phyloP scores from a whole-genome alignment of 306 rosid genomes.

The Styphnolobium japonicum region DNA sequence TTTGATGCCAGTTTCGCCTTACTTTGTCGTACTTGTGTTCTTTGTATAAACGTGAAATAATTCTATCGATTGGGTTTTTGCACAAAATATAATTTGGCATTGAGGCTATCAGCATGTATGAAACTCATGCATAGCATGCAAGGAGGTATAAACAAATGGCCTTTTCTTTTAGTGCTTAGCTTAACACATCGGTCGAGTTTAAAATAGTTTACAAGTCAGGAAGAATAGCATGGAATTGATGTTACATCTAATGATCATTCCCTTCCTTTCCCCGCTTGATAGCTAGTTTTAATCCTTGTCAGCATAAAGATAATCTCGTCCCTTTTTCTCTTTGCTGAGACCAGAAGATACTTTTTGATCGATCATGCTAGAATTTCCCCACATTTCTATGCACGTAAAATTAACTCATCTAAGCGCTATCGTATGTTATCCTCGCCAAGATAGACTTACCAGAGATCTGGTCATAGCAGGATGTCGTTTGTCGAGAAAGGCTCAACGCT shows the following conservation, averaged over 20 bases:
- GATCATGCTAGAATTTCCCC: no score
- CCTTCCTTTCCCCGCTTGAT: not conserved
- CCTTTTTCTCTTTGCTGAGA: no score
- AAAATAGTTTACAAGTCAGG: not conserved
- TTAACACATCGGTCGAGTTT: not conserved
- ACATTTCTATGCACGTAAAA: no score
- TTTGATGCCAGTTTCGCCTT: slow-evolving; percentile 12
- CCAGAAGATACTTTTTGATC: no score
- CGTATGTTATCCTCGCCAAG: no score
- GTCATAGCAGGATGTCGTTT: no score
- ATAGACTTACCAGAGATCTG: not conserved
- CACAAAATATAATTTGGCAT: not conserved
- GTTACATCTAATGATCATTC: not conserved
- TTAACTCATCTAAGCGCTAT: not conserved
- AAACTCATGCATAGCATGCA: not conserved
- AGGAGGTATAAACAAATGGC: not conserved
- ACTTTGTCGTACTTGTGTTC: slow-evolving; percentile 9
- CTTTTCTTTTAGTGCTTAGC: no score
- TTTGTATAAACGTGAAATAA: not conserved
- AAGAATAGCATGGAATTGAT: not conserved
- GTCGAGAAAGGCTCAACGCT: no score
- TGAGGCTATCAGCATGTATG: not conserved
- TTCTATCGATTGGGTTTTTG: not conserved
- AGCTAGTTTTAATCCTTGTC: not conserved
- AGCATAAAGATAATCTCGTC: no score